Conservation (phyloP, 2,329 filamentous ascomycete species). For the Scorias spongiosa region DNA sequence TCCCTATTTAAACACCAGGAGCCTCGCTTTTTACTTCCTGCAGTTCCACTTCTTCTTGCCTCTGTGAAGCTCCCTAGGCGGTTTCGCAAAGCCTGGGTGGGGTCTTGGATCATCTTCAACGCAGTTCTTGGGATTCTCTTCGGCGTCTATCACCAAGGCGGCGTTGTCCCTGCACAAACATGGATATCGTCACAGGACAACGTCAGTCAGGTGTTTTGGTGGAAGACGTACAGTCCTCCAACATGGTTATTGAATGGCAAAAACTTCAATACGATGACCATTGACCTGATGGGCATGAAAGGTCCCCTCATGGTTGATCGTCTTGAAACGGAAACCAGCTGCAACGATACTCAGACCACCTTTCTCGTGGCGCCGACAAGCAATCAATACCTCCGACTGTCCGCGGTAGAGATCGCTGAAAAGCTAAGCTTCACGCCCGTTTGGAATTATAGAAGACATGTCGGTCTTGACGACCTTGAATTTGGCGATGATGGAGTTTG, state of each 20-base stretch:
- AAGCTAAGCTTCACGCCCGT: constrained; percentile 50
- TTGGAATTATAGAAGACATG: constrained; percentile 51
- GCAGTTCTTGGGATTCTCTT: constrained; percentile 52
- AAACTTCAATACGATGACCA: constrained; percentile 54
- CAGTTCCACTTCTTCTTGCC: constrained; percentile 61
- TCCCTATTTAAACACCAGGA: constrained; percentile 69
- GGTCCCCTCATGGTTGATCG: constrained; percentile 45
- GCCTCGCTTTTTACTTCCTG: constrained; percentile 61
- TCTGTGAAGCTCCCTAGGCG: constrained; percentile 52
- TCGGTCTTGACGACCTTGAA: constrained; percentile 69
- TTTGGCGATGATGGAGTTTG: constrained; percentile 63
- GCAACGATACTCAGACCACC: constrained; percentile 29
- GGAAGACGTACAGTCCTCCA: constrained; percentile 74
- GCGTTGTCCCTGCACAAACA: constrained; percentile 59
- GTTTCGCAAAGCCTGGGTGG: constrained; percentile 35
- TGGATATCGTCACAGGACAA: constrained; percentile 55
- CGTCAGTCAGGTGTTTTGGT: constrained; percentile 60
- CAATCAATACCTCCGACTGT: constrained; percentile 50
- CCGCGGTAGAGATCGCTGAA: not conserved
- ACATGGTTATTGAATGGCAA: constrained; percentile 67
- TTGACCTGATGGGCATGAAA: constrained; percentile 59
- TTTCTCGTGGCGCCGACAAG: constrained; percentile 57
- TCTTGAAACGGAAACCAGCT: constrained; percentile 45
- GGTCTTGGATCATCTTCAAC: constrained; percentile 42
- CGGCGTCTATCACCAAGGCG: constrained; percentile 71